These are phyloP conservation scores for Pseudomonodictys pantanalensis DNA, from an alignment of 495 filamentous ascomycete genomes.

Conservation along the genomic window DNA sequence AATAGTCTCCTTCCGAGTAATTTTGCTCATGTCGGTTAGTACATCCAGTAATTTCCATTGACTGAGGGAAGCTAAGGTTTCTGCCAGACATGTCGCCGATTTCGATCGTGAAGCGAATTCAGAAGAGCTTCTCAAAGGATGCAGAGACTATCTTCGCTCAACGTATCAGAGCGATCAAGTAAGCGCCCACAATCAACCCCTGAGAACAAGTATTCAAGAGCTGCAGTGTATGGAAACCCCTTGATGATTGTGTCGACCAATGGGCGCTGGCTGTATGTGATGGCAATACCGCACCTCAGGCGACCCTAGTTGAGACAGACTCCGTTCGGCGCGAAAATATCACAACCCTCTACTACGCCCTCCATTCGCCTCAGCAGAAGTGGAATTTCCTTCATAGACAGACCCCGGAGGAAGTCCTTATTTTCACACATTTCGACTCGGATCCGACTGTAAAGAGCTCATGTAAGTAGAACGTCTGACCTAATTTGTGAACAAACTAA, in stretches of 20 bases:
- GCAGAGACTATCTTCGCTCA: background rate
- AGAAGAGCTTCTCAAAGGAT: background rate
- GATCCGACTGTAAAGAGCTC: background rate
- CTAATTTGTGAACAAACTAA: background rate
- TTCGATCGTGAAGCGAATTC: background rate
- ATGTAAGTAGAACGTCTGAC: background rate
- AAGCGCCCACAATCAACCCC: no score
- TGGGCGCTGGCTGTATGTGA: constrained; percentile 3
- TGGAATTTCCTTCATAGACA: background rate
- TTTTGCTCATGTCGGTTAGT: background rate
- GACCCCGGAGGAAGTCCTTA: background rate
- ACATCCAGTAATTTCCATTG: no score
- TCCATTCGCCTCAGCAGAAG: background rate
- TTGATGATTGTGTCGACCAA: background rate
- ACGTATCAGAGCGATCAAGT: background rate
- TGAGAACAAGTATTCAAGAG: no score
- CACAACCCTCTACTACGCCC: background rate
- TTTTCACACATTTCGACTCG: background rate
- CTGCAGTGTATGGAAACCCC: background rate
- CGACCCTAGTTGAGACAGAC: background rate
- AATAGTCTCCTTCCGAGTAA: background rate
- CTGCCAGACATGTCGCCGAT: background rate
- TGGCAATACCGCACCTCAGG: background rate
- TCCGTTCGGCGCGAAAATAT: background rate
- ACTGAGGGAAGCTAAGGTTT: no score